Percentiles rank a stretch among this genome's conserved stretches.
Evolutionary conservation across 2,329 filamentous ascomycete genomes (phyloP).

Genomic region (Atkinsonella texensis): DNA sequence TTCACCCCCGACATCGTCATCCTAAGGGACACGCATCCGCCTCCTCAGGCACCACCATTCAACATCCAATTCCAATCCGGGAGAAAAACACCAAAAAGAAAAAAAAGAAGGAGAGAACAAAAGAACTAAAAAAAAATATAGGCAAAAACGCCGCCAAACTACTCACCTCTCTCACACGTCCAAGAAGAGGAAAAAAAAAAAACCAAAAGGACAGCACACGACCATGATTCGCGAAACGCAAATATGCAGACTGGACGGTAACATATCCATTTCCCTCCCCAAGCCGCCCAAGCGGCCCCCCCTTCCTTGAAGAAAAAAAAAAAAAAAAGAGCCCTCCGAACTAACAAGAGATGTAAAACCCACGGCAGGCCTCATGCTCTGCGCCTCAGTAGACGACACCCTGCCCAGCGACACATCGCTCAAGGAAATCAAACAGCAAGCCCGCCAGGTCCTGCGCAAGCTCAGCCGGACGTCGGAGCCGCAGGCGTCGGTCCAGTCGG

Average conservation of each 20-base stretch:
- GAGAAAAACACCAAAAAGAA: too few species aligned
- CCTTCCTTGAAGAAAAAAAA: not conserved
- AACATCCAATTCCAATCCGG: not conserved
- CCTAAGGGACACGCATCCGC: not conserved
- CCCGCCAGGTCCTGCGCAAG: constrained; percentile 80
- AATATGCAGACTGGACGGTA: constrained; percentile 87
- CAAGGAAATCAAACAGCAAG: constrained; percentile 77
- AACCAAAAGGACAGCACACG: not conserved
- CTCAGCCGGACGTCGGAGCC: constrained; percentile 80
- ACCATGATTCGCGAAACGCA: constrained; percentile 89
- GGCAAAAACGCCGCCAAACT: not conserved
- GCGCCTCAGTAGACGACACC: constrained; percentile 79
- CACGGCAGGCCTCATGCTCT: constrained; percentile 72
- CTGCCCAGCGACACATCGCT: constrained; percentile 48
- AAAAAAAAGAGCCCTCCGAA: not conserved
- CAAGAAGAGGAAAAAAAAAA: too few species aligned
- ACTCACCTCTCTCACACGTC: not conserved
- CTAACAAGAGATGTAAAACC: constrained; percentile 10
- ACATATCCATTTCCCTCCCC: constrained; percentile 9
- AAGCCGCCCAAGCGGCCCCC: not conserved
- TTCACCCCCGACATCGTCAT: constrained; percentile 1
- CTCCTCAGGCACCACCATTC: not conserved
- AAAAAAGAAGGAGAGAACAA: too few species aligned
- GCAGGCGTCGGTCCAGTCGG: constrained; percentile 84
- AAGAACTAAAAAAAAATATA: too few species aligned